Evolutionary conservation across 73 alveolate species (phyloP).

Genomic region (Paramecium caudatum): DNA sequence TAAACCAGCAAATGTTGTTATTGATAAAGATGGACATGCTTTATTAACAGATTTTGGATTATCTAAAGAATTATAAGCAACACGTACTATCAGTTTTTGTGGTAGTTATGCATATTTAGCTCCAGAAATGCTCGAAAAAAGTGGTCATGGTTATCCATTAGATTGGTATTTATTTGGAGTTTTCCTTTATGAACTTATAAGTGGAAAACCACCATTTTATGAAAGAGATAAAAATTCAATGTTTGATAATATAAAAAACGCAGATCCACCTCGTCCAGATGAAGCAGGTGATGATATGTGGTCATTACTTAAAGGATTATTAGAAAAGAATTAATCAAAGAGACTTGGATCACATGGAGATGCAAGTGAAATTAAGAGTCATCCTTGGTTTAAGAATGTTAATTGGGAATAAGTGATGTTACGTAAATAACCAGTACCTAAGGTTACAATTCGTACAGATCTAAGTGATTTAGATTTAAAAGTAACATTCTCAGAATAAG

Average conservation of each 20-base stretch:
- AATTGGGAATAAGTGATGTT: conserved; percentile 91
- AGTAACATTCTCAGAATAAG: conserved; percentile 22
- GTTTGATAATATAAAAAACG: conserved; percentile 88
- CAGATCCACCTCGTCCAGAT: conserved; percentile 88
- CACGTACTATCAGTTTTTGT: conserved; percentile 93
- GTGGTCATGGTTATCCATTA: conserved; percentile 92
- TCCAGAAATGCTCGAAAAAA: conserved; percentile 93
- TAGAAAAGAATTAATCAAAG: conserved; percentile 90
- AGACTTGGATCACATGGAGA: conserved; percentile 93
- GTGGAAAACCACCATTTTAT: conserved; percentile 97
- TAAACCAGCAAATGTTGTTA: conserved; percentile 97
- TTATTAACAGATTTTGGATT: conserved; percentile 99
- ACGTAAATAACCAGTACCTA: conserved; percentile 90
- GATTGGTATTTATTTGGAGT: conserved; percentile 98
- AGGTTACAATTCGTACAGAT: conserved; percentile 70
- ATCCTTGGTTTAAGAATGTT: conserved; percentile 93
- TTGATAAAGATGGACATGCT: conserved; percentile 97
- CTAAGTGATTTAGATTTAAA: conserved; percentile 18
- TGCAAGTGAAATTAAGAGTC: conserved; percentile 92
- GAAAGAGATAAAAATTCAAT: conserved; percentile 90
- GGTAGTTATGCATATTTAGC: conserved; percentile 96
- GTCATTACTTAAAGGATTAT: conserved; percentile 76
- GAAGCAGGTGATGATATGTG: conserved; percentile 86
- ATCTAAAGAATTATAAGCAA: conserved; percentile 94
- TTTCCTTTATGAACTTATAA: conserved; percentile 94